phyloP scores from a whole-genome alignment of 768 basidiomycete genomes.

The Boletus edulis region DNA sequence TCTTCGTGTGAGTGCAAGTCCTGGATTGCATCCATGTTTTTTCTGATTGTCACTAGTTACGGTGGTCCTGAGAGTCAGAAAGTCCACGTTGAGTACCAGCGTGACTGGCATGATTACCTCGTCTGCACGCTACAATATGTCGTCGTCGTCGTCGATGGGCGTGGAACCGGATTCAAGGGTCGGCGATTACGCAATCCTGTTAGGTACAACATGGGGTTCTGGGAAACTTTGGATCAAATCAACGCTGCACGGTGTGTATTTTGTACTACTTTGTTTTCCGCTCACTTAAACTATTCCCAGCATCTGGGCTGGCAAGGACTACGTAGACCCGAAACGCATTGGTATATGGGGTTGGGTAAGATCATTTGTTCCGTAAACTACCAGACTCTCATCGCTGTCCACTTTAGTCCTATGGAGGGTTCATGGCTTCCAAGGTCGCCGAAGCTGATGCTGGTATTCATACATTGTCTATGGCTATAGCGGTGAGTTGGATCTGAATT shows the following conservation, averaged over 20 bases:
- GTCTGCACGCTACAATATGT: slow-evolving; percentile 81
- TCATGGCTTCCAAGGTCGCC: slow-evolving; percentile 90
- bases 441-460: slow-evolving; percentile 91
- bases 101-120: slow-evolving; percentile 88
- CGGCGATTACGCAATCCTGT: slow-evolving; percentile 81
- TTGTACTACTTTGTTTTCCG: slow-evolving; percentile 3
- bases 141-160: slow-evolving; percentile 85
- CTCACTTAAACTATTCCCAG: slow-evolving; percentile 33
- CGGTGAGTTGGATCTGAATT: slow-evolving; percentile 48
- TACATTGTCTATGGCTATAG: slow-evolving; percentile 86
- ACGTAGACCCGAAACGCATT: slow-evolving; percentile 85
- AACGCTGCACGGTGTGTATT: slow-evolving; percentile 73
- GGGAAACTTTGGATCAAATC: slow-evolving; percentile 88
- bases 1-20: slow-evolving; percentile 59
- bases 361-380: slow-evolving; percentile 3
- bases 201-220: slow-evolving; percentile 84
- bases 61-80: slow-evolving; percentile 88
- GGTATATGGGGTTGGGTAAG: slow-evolving; percentile 98
- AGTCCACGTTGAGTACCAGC: slow-evolving; percentile 61
- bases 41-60: slow-evolving; percentile 50
- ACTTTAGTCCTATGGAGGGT: slow-evolving; percentile 88
- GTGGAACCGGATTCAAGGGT: slow-evolving; percentile 93
- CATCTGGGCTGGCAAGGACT: slow-evolving; percentile 80
- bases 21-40: not conserved
- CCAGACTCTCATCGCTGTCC: not conserved